These are phyloP conservation scores for Fusarium albidum DNA, from an alignment of 2,329 filamentous ascomycete genomes.

Conservation along the genomic window DNA sequence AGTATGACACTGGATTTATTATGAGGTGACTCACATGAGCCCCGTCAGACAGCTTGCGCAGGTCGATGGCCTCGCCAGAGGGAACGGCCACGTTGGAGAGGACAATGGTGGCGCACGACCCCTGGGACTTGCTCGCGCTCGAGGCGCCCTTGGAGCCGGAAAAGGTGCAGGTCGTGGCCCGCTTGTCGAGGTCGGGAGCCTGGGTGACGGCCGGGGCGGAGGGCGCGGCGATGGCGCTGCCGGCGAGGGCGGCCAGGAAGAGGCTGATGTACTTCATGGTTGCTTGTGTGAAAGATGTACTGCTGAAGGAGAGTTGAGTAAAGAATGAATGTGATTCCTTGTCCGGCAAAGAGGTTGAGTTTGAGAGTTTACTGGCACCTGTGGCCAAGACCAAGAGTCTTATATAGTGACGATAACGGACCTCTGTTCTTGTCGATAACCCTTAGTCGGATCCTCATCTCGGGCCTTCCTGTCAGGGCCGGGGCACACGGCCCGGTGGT, in stretches of 20 bases:
- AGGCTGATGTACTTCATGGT: constrained; percentile 25
- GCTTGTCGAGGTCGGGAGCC: constrained; percentile 26
- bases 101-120: constrained; percentile 29
- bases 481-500: not conserved
- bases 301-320: not conserved
- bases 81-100: constrained; percentile 29
- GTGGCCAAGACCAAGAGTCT: too few relatives aligned
- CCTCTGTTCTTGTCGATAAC: not conserved
- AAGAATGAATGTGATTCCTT: not conserved
- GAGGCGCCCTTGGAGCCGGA: constrained; percentile 30
- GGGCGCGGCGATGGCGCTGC: constrained; percentile 26
- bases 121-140: constrained; percentile 23
- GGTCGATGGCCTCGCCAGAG: constrained; percentile 30
- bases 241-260: constrained; percentile 30
- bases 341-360: not conserved
- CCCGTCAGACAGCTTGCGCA: constrained; percentile 30
- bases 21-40: constrained; percentile 16
- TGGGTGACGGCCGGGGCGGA: constrained; percentile 13
- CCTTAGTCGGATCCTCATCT: too few relatives aligned
- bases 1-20: not conserved
- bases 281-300: not conserved
- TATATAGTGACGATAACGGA: not conserved
- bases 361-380: not conserved
- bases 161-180: constrained; percentile 30
- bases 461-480: not conserved